Conservation (phyloP, 495 filamentous ascomycete genomes). For the Xylaria venustula region DNA sequence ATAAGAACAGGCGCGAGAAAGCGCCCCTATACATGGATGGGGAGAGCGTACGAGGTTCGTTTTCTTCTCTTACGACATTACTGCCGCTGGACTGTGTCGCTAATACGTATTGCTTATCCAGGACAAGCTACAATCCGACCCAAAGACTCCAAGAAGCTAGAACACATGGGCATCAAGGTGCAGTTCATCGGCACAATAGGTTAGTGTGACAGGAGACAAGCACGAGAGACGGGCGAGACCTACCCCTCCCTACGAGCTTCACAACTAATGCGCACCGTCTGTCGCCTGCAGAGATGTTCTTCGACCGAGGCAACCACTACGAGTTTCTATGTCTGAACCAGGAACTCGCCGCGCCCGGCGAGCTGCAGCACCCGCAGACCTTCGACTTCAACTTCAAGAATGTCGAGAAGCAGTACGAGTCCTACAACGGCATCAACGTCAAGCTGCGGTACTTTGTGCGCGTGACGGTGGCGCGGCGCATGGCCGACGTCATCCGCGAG, state of each 20-base stretch:
- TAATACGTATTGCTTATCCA: background rate
- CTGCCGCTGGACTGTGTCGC: background rate
- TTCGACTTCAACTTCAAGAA: conserved; percentile 99
- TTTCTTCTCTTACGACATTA: background rate
- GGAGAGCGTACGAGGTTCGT: conserved; percentile 76
- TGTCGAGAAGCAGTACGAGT: conserved; percentile 99
- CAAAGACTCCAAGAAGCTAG: conserved; percentile 96
- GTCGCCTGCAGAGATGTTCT: conserved; percentile 81
- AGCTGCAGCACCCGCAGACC: conserved; percentile 96
- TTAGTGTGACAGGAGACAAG: conserved; percentile 34
- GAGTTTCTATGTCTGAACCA: conserved; percentile 96
- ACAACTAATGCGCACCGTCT: conserved; percentile 3
- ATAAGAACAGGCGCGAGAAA: conserved; percentile 96
- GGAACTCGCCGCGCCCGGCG: conserved; percentile 92
- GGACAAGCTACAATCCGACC: conserved; percentile 91
- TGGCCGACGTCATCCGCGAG: conserved; percentile 97
- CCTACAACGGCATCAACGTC: conserved; percentile 99
- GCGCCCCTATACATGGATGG: conserved; percentile 96
- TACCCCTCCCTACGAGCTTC: background rate
- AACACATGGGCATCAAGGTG: conserved; percentile 99
- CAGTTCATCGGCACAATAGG: conserved; percentile 99
- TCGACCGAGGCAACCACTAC: conserved; percentile 98
- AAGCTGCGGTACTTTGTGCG: conserved; percentile 97
- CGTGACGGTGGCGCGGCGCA: conserved; percentile 91
- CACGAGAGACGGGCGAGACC: background rate